Conservation (phyloP, 129 eudicot genomes). For the Deinandra increscens region DNA sequence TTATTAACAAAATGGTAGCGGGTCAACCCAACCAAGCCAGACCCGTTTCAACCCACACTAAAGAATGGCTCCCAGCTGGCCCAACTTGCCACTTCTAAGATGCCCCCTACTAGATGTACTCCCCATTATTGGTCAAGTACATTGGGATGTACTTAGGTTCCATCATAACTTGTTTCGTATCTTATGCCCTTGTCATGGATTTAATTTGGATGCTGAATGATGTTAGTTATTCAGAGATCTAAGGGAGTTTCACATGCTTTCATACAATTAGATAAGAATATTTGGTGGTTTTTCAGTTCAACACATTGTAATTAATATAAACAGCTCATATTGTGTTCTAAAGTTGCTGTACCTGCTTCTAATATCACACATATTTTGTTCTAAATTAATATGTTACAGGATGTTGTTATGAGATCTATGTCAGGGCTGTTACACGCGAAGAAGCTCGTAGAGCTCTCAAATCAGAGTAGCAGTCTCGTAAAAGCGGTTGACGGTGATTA, state of each 20-base stretch:
- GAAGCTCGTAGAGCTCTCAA: conserved; percentile 59
- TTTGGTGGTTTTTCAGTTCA: not conserved
- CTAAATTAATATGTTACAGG: conserved; percentile 44
- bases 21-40: not conserved
- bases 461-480: conserved; percentile 28
- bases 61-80: not conserved
- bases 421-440: conserved; percentile 55
- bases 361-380: not conserved
- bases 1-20: not conserved
- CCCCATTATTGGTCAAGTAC: not conserved
- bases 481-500: conserved; percentile 20
- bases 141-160: not conserved
- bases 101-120: not conserved
- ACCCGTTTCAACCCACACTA: not conserved
- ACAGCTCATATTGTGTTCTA: too few relatives aligned
- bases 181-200: not conserved
- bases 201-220: not conserved
- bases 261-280: not conserved
- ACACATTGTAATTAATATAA: not conserved
- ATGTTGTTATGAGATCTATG: conserved; percentile 74
- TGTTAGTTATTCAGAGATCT: not conserved
- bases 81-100: not conserved
- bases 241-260: not conserved
- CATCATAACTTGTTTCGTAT: not conserved
- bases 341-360: not conserved